Base-by-base conservation (phyloP, 768 basidiomycete genomes). In the Mycena polygramma region DNA sequence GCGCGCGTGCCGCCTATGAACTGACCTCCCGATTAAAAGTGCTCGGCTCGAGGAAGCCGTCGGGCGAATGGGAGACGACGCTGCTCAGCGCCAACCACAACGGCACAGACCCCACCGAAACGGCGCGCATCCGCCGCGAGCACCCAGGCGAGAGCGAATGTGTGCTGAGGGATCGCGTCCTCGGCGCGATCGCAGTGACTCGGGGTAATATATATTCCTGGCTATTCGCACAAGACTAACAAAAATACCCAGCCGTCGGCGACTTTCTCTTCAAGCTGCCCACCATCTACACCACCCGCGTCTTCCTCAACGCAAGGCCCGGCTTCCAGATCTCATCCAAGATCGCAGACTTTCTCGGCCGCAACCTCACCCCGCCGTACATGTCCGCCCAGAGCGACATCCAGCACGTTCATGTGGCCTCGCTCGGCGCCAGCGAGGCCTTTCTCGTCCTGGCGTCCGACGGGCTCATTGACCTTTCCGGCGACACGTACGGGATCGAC, bases 221-320 rank as follows among this genome's bases (percentile, higher is more conserved):
- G 37, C 30, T 53, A 35, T 77, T 19, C 45, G 35, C 53, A 26
- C 4, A 41, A 36, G 41, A 48, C 39, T 24, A 36, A 30, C 53
- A 51, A 46, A 8, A 37, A 51, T 10, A 46, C 45, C 35, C 64
- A 90, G 88, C 88, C 17, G 74, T 89, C 57, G 89, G 89, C 10
- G 88, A 90, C 75, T 84, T 84, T 62, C 73, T 81, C 5, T 90
- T 88, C 81, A 89, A 89, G 73, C 79, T 89, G 2, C 88, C 88
- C 10, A 62, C 78, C 1, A 62, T 82, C 11, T 89, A 87, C 74
- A 86, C 87, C 20, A 73, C 81, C 15, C 82, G 83, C 15, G 77
- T 89, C 19, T 87, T 89, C 73, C 70, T 83, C 43, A 83, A 84
- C 59, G 78, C 83, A 17, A 71, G 78, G 39, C 81, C 81, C 5